Evolutionary conservation across 2,329 filamentous ascomycete species (phyloP), one percentile per base, ranked within the genome.

Genomic region (Hypomyces rosellus): DNA sequence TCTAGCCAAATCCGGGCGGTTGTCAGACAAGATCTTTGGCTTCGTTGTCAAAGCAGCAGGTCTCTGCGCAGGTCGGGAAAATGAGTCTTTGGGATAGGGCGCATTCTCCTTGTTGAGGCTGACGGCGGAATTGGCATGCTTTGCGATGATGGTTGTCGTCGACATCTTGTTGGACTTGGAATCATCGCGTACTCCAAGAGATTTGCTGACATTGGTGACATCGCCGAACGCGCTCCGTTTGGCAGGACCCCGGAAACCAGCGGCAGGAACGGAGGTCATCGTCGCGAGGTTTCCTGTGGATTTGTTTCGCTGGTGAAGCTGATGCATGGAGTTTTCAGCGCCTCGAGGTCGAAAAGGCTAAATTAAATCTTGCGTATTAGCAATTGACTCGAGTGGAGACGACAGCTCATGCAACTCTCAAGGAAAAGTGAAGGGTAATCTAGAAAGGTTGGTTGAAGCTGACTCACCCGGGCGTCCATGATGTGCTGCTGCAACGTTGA

Each of bases 191-290:
- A 61, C 53, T 34, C 60, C 61, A 34, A 57, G 56, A 42, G 66
- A 64, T 54, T 72, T 70, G 38, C 74, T 63, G 42, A 77, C 83
- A 63, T 91, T 92, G 74, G 87, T 93, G 54, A 93, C 79, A 65
- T 95, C 90, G 45, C 81, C 87, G 68, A 95, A 90, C 12, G 83
- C 88, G 55, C 84, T 83, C 58, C 90, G 84, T 73, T 91, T 93
- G 49, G 84, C 75, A 51, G 80, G 65, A 37, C 67, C 68, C 30
- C 67, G 68, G 38, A 70, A 59, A 34, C 68, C 68, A 18, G 54
- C 55, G 16, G 55, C 52, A 12, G 58, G 46, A 3, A 55, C 55
- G 12, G 58, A 56, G 30, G 63, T 55, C 59, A 62, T 65, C 37
- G 52, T 56, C 30, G 59, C 55, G 41, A 88, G 58, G 77, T 78